phyloP scores from a whole-genome alignment of 441 rosid genomes.

The Aleurites moluccanus region DNA sequence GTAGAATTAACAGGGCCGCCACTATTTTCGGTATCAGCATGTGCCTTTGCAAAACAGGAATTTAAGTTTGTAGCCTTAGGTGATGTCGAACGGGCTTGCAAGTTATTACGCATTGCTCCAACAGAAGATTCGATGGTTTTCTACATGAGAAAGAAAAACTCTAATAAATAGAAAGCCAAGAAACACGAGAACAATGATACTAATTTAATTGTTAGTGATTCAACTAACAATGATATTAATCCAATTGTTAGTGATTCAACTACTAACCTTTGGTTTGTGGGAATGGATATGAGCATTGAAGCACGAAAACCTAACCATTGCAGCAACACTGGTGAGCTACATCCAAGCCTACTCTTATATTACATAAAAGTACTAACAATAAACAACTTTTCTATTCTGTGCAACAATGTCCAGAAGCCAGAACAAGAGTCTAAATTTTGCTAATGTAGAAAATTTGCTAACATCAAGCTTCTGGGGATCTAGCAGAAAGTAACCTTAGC shows the following conservation, averaged over 20 bases:
- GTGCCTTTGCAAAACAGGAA: conserved; percentile 31
- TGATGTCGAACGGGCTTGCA: conserved; percentile 35
- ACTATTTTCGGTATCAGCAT: conserved; percentile 32
- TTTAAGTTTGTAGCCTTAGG: conserved; percentile 33
- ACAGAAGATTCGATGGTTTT: conserved; percentile 37
- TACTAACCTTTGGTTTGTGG: conserved; percentile 65
- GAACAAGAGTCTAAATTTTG: conserved; percentile 30
- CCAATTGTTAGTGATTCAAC: conserved; percentile 15
- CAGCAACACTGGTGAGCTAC: conserved; percentile 34
- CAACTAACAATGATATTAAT: not conserved
- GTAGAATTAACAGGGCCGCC: conserved; percentile 27
- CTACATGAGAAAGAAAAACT: conserved; percentile 29
- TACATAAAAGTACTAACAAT: conserved; percentile 24
- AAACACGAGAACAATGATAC: not conserved
- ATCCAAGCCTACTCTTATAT: conserved; percentile 23
- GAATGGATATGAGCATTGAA: conserved; percentile 53
- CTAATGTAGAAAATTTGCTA: conserved; percentile 26
- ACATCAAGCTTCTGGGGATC: conserved; percentile 28
- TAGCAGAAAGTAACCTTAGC: conserved; percentile 52
- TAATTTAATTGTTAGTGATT: conserved; percentile 10
- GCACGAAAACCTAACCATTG: conserved; percentile 92
- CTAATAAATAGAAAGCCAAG: conserved; percentile 18
- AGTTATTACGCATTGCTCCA: conserved; percentile 42
- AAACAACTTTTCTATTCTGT: conserved; percentile 28
- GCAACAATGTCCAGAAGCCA: conserved; percentile 28